Evolutionary conservation across 768 basidiomycete species (phyloP), one percentile per base, ranked within the genome.

Genomic region (Lentinula lateritia): DNA sequence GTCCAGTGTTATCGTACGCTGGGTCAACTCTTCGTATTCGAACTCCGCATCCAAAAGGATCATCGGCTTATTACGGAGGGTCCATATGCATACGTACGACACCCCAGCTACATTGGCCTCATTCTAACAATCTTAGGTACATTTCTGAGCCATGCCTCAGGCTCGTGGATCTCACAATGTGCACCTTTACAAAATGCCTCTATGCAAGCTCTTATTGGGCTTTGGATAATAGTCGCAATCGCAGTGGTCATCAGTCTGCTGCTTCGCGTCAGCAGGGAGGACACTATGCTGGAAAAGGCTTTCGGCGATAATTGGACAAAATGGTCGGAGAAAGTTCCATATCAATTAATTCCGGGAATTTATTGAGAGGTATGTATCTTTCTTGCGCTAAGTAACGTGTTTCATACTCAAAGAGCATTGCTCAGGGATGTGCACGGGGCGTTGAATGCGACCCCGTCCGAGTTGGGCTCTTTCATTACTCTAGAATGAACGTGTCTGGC

Each of bases 21-120:
- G 8, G 76, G 76, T 20, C 63, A 62, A 5, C 64, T 72, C 12
- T 78, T 78, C 67, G 78, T 74, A 1, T 78, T 78, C 58, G 73
- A 76, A 50, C 68, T 78, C 6, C 70, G 70, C 57, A 69, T 78
- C 16, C 69, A 63, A 52, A 64, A 71, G 35, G 64, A 71, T n/a
- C 77, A 79, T 61, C 58, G 38, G 42, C 73, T 79, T 53, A 52
- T 78, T 34, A 70, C 70, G 0, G 39, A 64, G 2, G 76, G 77
- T 1, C 77, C 76, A 0, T 79, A 79, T 57, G 62, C 74, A 5
- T 56, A 70, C 50, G 68, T 77, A 15, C 71, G 76, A 42, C 76
- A 79, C 62, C 78, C 78, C 3, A 75, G 76, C 64, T 79, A 79
- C 61, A 69, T 68, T 15, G 74, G 70, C 9, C 63, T 75, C 15